Evolutionary conservation across 73 alveolate species (phyloP).

Genomic region (Strombidium stylifer): DNA sequence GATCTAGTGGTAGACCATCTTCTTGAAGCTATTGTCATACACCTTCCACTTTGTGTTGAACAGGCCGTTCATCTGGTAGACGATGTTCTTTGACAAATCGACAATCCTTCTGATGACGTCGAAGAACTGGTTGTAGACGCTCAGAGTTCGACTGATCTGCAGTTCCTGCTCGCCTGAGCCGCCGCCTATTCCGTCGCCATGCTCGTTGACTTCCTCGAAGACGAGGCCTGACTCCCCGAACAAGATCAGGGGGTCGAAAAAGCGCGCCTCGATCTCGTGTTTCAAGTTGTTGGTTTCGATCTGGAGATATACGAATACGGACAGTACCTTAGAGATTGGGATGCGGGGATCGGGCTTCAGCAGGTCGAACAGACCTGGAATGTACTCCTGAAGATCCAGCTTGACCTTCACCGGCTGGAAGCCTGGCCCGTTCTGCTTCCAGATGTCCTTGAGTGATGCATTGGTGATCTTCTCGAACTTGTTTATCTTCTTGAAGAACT

Average conservation of each 20-base stretch:
- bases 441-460: slow-evolving; percentile 22
- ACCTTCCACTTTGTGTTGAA: slow-evolving; percentile 66
- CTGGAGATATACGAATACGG: slow-evolving; percentile 36
- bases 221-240: slow-evolving; percentile 63
- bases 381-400: slow-evolving; percentile 14
- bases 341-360: slow-evolving; percentile 24
- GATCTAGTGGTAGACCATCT: slow-evolving; percentile 52
- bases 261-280: slow-evolving; percentile 45
- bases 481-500: slow-evolving; percentile 37
- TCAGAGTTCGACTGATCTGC: slow-evolving; percentile 69
- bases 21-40: slow-evolving; percentile 63
- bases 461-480: slow-evolving; percentile 52
- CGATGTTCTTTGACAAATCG: slow-evolving; percentile 62
- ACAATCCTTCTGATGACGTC: slow-evolving; percentile 71
- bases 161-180: slow-evolving; percentile 72
- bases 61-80: slow-evolving; percentile 70
- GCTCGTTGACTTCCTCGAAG: slow-evolving; percentile 63
- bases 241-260: slow-evolving; percentile 54
- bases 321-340: slow-evolving; percentile 27
- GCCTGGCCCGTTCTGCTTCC: slow-evolving; percentile 21
- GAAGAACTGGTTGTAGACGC: slow-evolving; percentile 61
- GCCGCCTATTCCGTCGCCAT: neutral
- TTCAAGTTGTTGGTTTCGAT: slow-evolving; percentile 46
- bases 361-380: slow-evolving; percentile 49
- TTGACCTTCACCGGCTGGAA: slow-evolving; percentile 23